phyloP scores from a whole-genome alignment of 2,329 filamentous ascomycete species.

The Colletotrichum cuscutae region DNA sequence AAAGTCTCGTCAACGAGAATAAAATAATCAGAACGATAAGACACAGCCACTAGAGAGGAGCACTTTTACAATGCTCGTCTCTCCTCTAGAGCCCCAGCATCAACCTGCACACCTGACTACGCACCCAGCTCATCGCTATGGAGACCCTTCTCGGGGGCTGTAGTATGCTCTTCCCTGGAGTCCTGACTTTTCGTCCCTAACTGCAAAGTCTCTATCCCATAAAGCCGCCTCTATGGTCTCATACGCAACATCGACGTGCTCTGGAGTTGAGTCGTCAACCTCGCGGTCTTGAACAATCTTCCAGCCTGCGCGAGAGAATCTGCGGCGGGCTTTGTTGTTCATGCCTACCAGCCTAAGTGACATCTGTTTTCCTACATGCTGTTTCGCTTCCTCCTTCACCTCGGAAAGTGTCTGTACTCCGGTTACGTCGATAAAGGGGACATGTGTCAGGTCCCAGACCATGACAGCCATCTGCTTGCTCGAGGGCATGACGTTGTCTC shows the following conservation, averaged over 20 bases:
- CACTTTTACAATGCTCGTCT: background rate
- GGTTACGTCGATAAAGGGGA: slow-evolving; percentile 64
- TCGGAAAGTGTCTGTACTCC: slow-evolving; percentile 60
- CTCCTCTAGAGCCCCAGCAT: background rate
- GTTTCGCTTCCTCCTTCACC: slow-evolving; percentile 57
- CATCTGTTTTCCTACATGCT: slow-evolving; percentile 57
- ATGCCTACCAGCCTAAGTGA: slow-evolving; percentile 61
- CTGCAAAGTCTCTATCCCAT: background rate
- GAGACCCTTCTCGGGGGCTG: background rate
- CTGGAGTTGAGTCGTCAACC: slow-evolving; percentile 39
- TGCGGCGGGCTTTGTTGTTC: slow-evolving; percentile 50
- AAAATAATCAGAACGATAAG: background rate
- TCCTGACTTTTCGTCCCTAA: background rate
- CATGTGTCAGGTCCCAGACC: slow-evolving; percentile 62
- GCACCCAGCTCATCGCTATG: background rate
- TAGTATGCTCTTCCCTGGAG: background rate
- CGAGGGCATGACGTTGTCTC: slow-evolving; percentile 46
- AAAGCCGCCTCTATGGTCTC: slow-evolving; percentile 1
- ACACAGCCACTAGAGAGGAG: too few relatives aligned
- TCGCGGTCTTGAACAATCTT: slow-evolving; percentile 40
- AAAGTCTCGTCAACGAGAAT: background rate
- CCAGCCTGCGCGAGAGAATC: slow-evolving; percentile 53
- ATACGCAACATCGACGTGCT: slow-evolving; percentile 36
- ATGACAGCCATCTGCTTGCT: slow-evolving; percentile 56
- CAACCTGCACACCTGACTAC: background rate